Conservation (phyloP, 208 protist genomes). For the Crithidia sp. region DNA sequence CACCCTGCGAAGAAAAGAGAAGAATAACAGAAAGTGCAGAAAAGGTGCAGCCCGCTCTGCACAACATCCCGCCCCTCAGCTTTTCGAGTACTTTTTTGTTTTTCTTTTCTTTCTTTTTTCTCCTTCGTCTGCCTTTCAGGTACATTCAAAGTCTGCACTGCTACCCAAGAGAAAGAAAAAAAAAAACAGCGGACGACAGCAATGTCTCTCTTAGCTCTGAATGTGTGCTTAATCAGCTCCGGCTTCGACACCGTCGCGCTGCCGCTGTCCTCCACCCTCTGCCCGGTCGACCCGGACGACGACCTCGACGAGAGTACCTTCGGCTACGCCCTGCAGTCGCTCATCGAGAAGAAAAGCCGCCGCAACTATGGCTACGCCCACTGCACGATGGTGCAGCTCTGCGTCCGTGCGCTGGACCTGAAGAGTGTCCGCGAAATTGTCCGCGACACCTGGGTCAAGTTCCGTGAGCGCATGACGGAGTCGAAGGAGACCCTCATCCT, state of each 20-base stretch:
- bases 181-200: not conserved
- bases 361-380: conserved; percentile 67
- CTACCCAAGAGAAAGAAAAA: not conserved
- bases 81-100: too few species aligned
- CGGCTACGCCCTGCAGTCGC: conserved; percentile 55
- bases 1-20: too few species aligned
- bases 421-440: conserved; percentile 48
- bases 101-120: conserved; percentile 8
- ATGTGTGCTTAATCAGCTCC: conserved; percentile 70
- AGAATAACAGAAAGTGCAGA: too few species aligned
- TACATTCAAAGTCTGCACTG: not conserved
- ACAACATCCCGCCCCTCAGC: too few species aligned
- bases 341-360: conserved; percentile 60
- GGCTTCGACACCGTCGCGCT: conserved; percentile 70
- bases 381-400: conserved; percentile 77
- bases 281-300: conserved; percentile 42
- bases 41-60: too few species aligned
- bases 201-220: conserved; percentile 76
- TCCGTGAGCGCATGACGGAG: conserved; percentile 32
- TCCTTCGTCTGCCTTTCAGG: not conserved
- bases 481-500: conserved; percentile 48
- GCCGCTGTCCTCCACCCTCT: conserved; percentile 70
- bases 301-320: conserved; percentile 39
- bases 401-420: conserved; percentile 57
- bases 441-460: conserved; percentile 44